A percentile compares a stretch with the other conserved stretches of the same genome.
phyloP scores from a whole-genome alignment of 495 filamentous ascomycete genomes.

The Penicillium flavigenum region DNA sequence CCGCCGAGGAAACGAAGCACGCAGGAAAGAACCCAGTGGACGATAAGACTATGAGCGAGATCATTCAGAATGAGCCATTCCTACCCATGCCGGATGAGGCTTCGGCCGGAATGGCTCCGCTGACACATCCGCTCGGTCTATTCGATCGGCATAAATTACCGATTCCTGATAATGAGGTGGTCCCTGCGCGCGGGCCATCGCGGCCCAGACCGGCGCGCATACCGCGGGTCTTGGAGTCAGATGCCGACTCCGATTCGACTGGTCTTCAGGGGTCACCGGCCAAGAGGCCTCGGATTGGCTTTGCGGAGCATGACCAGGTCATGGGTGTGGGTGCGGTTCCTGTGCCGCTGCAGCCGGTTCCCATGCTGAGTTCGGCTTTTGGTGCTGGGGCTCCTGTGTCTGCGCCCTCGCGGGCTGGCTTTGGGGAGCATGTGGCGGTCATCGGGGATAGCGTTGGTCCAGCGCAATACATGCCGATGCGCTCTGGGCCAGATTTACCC shows the following conservation, averaged over 20 bases:
- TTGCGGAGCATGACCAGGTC: slow-evolving; percentile 4
- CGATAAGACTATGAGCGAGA: slow-evolving; percentile 71
- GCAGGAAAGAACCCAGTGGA: slow-evolving; percentile 69
- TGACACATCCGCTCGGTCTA: slow-evolving; percentile 33
- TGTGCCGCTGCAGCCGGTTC: not conserved
- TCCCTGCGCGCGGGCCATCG: not conserved
- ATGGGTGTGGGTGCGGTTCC: not conserved
- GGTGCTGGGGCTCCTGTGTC: not conserved
- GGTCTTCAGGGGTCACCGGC: not conserved
- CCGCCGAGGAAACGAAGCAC: slow-evolving; percentile 66
- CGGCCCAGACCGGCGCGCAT: slow-evolving; percentile 8
- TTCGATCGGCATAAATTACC: slow-evolving; percentile 44
- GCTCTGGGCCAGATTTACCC: not conserved
- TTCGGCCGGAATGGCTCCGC: slow-evolving; percentile 23
- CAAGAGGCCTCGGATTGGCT: slow-evolving; percentile 20
- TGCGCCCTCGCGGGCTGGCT: not conserved
- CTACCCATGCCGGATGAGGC: slow-evolving; percentile 53
- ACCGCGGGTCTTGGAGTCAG: slow-evolving; percentile 3
- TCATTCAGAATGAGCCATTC: slow-evolving; percentile 72
- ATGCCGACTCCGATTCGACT: slow-evolving; percentile 13
- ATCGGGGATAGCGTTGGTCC: not conserved
- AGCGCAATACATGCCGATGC: not conserved
- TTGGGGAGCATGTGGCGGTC: slow-evolving; percentile 5
- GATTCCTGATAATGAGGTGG: slow-evolving; percentile 34
- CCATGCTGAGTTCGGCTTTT: not conserved